Conservation (phyloP, 495 filamentous ascomycete species). For the Chaetomidium leptoderma region DNA sequence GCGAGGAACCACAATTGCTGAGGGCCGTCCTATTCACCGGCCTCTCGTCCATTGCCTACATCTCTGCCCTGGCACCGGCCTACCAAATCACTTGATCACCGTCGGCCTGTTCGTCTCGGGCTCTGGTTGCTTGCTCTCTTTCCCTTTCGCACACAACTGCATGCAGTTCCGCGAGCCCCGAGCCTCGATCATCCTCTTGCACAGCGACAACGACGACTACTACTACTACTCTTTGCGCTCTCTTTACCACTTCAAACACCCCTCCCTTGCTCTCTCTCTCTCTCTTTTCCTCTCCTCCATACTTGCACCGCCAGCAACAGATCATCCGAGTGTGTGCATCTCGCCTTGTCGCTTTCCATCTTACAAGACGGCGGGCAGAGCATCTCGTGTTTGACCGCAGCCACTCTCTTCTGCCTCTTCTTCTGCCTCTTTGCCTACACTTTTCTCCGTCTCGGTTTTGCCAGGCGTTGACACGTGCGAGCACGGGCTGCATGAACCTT, state of each 20-base stretch:
- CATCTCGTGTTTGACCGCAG: neutral
- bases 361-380: neutral
- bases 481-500: too few species aligned
- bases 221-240: too few species aligned
- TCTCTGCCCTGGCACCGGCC: neutral
- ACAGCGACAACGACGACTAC: too few species aligned
- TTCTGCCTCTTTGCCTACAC: neutral
- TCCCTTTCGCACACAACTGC: neutral
- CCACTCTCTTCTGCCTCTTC: neutral
- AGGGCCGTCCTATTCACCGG: neutral
- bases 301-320: neutral
- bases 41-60: neutral
- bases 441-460: neutral
- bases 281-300: neutral
- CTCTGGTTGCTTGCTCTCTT: neutral
- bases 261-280: neutral
- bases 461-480: neutral
- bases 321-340: neutral
- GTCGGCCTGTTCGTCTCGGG: neutral
- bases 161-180: neutral
- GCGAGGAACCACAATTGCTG: conserved; percentile 10
- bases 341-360: neutral
- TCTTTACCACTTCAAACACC: neutral
- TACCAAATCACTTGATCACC: neutral
- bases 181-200: too few species aligned